A percentile compares a stretch with the other conserved stretches of the same genome.
phyloP scores from a whole-genome alignment of 345 rosid species.

The Camelina sativa region DNA sequence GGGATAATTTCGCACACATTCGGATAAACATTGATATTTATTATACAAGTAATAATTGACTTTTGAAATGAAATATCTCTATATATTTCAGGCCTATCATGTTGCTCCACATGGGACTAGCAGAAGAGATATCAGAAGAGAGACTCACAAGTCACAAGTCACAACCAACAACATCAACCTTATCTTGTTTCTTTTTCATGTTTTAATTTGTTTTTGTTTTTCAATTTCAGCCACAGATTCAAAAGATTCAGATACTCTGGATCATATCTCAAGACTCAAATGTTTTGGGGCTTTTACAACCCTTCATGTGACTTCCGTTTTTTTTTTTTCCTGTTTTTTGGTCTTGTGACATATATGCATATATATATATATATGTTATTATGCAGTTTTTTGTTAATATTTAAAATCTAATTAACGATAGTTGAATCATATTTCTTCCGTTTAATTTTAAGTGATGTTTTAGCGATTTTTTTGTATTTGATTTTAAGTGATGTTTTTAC shows the following conservation, averaged over 20 bases:
- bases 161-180: constrained; percentile 27
- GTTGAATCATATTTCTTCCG: no score
- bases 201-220: neutral
- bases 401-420: no score
- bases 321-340: no score
- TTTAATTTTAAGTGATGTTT: no score
- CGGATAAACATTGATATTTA: neutral
- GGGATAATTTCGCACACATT: neutral
- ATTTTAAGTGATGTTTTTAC: no score
- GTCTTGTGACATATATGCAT: neutral
- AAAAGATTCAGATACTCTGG: constrained; percentile 2
- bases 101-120: constrained; percentile 13
- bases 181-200: constrained; percentile 8
- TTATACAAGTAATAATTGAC: neutral
- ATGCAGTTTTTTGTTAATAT: no score
- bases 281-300: constrained; percentile 4
- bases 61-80: constrained; percentile 7
- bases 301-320: constrained; percentile 2
- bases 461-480: no score
- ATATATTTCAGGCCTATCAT: neutral
- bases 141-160: neutral
- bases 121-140: constrained; percentile 1
- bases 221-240: constrained; percentile 21
- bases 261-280: constrained; percentile 1
- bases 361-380: no score